Base-by-base conservation (phyloP, 805 yeast species). In the Metschnikowia cerradonensis region DNA sequence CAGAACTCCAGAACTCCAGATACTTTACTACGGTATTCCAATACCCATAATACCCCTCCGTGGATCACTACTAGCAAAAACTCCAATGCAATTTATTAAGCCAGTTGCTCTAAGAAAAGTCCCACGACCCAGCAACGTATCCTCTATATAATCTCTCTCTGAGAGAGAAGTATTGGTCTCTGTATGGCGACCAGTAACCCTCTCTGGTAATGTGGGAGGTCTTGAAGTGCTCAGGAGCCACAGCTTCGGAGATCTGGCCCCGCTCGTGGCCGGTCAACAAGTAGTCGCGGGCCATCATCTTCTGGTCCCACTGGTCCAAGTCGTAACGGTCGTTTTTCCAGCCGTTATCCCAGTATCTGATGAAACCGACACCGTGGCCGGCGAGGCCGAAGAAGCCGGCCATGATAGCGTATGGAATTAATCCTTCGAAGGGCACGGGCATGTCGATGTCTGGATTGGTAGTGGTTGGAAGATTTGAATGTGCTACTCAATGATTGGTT, bases 161-260 rank as follows among this genome's bases (percentile, higher is more conserved):
- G 62, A 73, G 66, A 19, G 67, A 55, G 65, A 73, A 73, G 67
- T 67, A 73, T 62, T 72, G 77, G 66, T 71, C 70, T 67, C 77
- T 72, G 69, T 73, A 72, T 47, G 77, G 74, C 55, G 77, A 66
- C 69, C 71, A 73, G 71, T 72, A 73, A 63, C 70, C 63, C 64
- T 73, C 74, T 46, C 45, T 53, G 43, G 52, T 58, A 51, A 55
- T 55, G 41, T 75, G 68, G 10, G 87, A 78, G n/a, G 88, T 82
- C 71, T 84, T 86, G 77, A 89, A 88, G 32, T 76, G 78, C 53
- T 85, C 91, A 36, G 90, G 90, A 3, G 95, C 96, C 38, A 77
- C 70, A 6, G 90, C 79, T 40, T 74, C 78, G 55, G 81, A 82
- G 45, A 77, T 66, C 65, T 87, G 92, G 36, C 84, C 91, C 63